These are phyloP conservation scores for Trichoderma sp. DNA, from an alignment of 2,329 filamentous ascomycete species.

Conservation along the genomic window DNA sequence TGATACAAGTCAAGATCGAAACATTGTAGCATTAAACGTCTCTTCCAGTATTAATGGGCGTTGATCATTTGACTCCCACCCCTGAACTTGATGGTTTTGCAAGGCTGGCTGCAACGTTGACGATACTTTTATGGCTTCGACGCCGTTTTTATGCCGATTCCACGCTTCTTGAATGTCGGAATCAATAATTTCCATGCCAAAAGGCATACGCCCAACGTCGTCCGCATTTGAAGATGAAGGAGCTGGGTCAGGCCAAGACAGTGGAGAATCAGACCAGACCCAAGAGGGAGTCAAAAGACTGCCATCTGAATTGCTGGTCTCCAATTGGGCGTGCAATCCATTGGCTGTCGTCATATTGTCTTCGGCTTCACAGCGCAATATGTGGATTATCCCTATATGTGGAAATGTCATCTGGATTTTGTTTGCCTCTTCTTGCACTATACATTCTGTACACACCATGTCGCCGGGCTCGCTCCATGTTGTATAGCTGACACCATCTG, in stretches of 20 bases:
- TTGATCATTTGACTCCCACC: neutral
- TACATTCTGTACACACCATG: neutral
- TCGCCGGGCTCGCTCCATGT: slow-evolving; percentile 8
- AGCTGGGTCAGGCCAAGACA: neutral
- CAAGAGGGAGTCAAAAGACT: neutral
- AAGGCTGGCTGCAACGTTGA: neutral
- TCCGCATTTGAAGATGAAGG: neutral
- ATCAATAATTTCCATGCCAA: neutral
- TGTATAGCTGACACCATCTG: neutral
- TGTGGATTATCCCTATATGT: slow-evolving; percentile 1
- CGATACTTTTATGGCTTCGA: neutral
- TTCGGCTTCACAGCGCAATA: neutral
- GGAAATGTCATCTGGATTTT: neutral
- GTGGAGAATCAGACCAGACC: neutral
- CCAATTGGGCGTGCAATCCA: neutral
- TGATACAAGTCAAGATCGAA: neutral
- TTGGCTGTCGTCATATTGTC: neutral
- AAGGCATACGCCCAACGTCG: neutral
- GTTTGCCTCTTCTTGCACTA: neutral
- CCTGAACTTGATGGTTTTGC: neutral
- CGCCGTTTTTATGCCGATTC: no score
- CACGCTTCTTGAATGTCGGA: neutral
- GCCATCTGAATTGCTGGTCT: neutral
- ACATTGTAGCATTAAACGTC: no score
- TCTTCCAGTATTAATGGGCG: neutral